These are phyloP conservation scores for Aristolochia californica DNA, from an alignment of 164 flowering plant species.

Conservation along the genomic window DNA sequence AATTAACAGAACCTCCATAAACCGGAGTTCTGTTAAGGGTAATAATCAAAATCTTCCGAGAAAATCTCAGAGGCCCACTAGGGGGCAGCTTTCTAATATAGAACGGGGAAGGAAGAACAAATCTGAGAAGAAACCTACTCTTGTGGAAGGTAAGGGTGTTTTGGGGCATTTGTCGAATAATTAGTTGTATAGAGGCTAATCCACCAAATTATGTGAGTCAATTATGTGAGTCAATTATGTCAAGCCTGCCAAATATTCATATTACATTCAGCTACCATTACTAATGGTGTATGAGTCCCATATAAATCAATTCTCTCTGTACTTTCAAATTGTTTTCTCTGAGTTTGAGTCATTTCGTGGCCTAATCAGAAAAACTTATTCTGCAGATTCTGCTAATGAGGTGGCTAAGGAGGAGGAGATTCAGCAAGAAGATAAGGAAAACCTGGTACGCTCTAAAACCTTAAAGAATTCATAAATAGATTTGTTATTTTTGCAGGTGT, in stretches of 20 bases:
- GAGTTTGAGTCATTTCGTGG: too few species aligned
- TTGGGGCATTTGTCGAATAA: neutral
- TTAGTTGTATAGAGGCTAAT: too few species aligned
- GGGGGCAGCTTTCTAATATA: conserved; percentile 21
- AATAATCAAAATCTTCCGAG: conserved; percentile 21
- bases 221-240: too few species aligned
- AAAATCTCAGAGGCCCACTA: conserved; percentile 28
- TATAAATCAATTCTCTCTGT: too few species aligned
- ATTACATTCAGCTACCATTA: too few species aligned
- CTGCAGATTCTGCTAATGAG: conserved; percentile 17
- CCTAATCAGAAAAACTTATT: neutral
- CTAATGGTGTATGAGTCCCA: too few species aligned
- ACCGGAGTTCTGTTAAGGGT: conserved; percentile 23
- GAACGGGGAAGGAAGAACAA: conserved; percentile 25
- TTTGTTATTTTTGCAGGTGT: too few species aligned
- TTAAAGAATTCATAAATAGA: too few species aligned
- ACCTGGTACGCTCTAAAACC: conserved; percentile 38
- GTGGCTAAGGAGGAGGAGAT: conserved; percentile 11
- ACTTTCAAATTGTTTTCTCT: too few species aligned
- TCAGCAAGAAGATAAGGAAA: conserved; percentile 61
- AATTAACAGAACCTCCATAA: conserved; percentile 23
- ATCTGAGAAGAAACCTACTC: conserved; percentile 27
- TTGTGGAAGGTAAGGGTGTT: conserved; percentile 29
- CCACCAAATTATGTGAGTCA: too few species aligned
- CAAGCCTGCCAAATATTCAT: too few species aligned